phyloP scores from a whole-genome alignment of 2,329 filamentous ascomycete species.

The Rosellinia necatrix region DNA sequence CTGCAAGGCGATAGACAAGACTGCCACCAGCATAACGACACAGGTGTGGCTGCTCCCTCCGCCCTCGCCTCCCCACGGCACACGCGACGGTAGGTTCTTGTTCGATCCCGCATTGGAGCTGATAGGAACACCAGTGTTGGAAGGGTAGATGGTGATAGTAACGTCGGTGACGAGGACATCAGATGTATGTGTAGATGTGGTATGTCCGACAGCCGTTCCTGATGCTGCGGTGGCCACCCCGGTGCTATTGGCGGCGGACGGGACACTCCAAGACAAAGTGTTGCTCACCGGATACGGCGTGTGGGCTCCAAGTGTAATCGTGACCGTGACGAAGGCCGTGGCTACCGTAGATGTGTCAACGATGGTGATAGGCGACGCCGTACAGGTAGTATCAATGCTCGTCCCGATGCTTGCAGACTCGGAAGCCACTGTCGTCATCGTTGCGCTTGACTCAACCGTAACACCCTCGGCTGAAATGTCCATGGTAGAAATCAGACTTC shows the following conservation, averaged over 20 bases:
- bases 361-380: not conserved
- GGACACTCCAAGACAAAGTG: conserved; percentile 6
- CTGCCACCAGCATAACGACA: conserved; percentile 29
- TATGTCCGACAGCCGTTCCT: not conserved
- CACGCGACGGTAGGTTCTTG: conserved; percentile 16
- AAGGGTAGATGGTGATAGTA: not conserved
- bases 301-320: not conserved
- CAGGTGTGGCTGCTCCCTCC: conserved; percentile 21
- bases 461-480: not conserved
- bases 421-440: not conserved
- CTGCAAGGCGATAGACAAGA: conserved; percentile 25
- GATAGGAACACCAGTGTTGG: conserved; percentile 3
- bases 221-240: not conserved
- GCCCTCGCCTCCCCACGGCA: conserved; percentile 17
- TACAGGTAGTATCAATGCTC: conserved; percentile 15
- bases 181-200: not conserved
- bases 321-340: not conserved
- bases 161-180: not conserved
- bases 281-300: conserved; percentile 7
- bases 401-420: not conserved
- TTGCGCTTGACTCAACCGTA: not conserved
- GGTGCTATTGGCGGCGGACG: conserved; percentile 11
- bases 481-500: not conserved
- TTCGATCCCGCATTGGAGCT: conserved; percentile 8
- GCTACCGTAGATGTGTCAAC: not conserved